Base-by-base conservation (phyloP, 306 rosid species). In the Trifolium repens region DNA sequence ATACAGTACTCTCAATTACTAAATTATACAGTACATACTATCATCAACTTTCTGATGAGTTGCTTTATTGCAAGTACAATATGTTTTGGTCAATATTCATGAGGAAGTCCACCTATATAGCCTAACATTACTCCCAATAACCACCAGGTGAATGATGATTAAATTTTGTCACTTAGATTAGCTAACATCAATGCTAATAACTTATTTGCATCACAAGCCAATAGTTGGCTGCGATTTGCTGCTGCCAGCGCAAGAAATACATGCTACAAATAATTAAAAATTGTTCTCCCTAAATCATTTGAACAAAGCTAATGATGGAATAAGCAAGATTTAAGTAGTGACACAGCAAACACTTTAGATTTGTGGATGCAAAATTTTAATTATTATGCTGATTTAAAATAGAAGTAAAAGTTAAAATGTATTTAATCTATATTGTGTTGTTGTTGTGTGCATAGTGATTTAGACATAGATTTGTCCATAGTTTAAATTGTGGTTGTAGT, bases 221-320 rank as follows among this genome's bases (percentile, higher is more conserved):
- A 72, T 79, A 37, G 65, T 72, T 53, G 66, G 16, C 22, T 24
- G 52, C 24, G 19, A 32, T 13, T 32, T 5, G 22, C 42, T 77
- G 22, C 53, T 77, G 54, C 65, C 47, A 80, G 68, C 61, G 13
- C 53, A 74, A 78, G 46, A 83, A 79, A 69, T 64, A 22, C 49
- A 39, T 70, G 62, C 62, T 75, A 71, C 19, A 71, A 79, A 53
- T 64, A 57, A 57, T 49, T 79, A 24, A 55, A 49, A 57, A 32
- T 59, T 26, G 26, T 27, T 2, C 30, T 27, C 30, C 30, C 30
- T 27, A 15, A 75, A 79, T 27, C 44, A 83, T 10, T 79, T 37
- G 17, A 34, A 69, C 72, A 74, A 59, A 59, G 80, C 64, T 54
- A 34, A 69, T 39, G 80, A 70, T 61, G 61, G 75, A 53, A 30